phyloP scores from a whole-genome alignment of 2,329 filamentous ascomycete species.

The Alternaria alternata region DNA sequence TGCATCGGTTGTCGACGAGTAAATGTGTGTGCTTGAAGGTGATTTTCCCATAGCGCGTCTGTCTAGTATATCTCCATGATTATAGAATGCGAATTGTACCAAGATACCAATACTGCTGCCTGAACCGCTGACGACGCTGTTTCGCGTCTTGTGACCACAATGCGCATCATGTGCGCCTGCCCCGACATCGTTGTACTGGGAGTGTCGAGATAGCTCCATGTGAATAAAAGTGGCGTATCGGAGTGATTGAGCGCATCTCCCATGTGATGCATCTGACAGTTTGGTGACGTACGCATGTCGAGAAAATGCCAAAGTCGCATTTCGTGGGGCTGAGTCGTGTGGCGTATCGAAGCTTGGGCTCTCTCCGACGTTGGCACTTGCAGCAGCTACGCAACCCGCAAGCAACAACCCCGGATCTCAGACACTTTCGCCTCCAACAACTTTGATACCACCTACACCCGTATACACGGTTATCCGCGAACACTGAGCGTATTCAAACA shows the following conservation, averaged over 20 bases:
- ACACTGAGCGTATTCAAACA: slow-evolving; percentile 10
- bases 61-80: slow-evolving; percentile 32
- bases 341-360: slow-evolving; percentile 23
- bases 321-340: slow-evolving; percentile 17
- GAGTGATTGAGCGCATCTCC: not conserved
- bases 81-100: slow-evolving; percentile 41
- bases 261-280: slow-evolving; percentile 8
- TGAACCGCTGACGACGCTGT: slow-evolving; percentile 47
- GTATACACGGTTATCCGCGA: slow-evolving; percentile 5
- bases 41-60: slow-evolving; percentile 38
- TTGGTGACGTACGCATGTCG: slow-evolving; percentile 11
- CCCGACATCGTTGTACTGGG: not conserved
- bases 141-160: slow-evolving; percentile 37
- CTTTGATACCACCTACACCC: slow-evolving; percentile 23
- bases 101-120: slow-evolving; percentile 42
- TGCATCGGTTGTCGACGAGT: slow-evolving; percentile 94
- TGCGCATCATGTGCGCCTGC: slow-evolving; percentile 25
- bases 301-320: not conserved
- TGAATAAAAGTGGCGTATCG: not conserved
- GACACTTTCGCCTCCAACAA: slow-evolving; percentile 31
- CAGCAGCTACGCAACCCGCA: slow-evolving; percentile 28
- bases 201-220: not conserved
- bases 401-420: slow-evolving; percentile 27
- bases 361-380: slow-evolving; percentile 23
- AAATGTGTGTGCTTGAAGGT: slow-evolving; percentile 58